phyloP scores from a whole-genome alignment of 768 basidiomycete species.

The Tylopilus vinaceipallidus region DNA sequence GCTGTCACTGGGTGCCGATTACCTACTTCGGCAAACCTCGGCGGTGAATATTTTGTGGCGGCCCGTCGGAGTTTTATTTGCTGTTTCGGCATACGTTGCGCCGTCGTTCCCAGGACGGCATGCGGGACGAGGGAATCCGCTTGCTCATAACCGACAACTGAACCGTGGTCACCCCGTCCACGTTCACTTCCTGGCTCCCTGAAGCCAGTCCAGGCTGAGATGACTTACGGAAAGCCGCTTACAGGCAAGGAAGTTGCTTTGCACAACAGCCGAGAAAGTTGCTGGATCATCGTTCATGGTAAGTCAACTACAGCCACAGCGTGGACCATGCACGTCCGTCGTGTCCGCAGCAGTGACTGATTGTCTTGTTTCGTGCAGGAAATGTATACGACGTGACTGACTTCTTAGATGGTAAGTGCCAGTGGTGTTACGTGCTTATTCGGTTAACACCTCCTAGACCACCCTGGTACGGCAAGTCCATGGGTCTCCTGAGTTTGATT shows the following conservation, averaged over 20 bases:
- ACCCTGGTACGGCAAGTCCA: slow-evolving; percentile 50
- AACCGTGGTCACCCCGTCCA: background rate
- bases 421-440: background rate
- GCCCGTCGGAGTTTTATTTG: slow-evolving; percentile 6
- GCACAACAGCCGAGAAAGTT: slow-evolving; percentile 59
- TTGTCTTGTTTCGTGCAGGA: slow-evolving; percentile 37
- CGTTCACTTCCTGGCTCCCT: too few relatives aligned
- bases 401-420: slow-evolving; percentile 61
- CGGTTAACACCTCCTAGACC: slow-evolving; percentile 39
- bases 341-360: background rate
- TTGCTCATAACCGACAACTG: background rate
- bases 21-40: background rate
- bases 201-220: too few relatives aligned
- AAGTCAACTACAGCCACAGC: slow-evolving; percentile 9
- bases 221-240: slow-evolving; percentile 25
- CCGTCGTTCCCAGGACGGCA: slow-evolving; percentile 1
- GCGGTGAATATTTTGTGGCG: background rate
- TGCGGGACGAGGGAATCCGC: slow-evolving; percentile 8
- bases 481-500: background rate
- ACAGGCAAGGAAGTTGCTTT: slow-evolving; percentile 51
- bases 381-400: slow-evolving; percentile 80
- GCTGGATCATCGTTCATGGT: slow-evolving; percentile 89
- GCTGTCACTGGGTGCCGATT: background rate
- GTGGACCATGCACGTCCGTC: background rate
- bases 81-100: too few relatives aligned